phyloP scores from a whole-genome alignment of 352 stramenopile genomes.

The Phytophthora melonis region DNA sequence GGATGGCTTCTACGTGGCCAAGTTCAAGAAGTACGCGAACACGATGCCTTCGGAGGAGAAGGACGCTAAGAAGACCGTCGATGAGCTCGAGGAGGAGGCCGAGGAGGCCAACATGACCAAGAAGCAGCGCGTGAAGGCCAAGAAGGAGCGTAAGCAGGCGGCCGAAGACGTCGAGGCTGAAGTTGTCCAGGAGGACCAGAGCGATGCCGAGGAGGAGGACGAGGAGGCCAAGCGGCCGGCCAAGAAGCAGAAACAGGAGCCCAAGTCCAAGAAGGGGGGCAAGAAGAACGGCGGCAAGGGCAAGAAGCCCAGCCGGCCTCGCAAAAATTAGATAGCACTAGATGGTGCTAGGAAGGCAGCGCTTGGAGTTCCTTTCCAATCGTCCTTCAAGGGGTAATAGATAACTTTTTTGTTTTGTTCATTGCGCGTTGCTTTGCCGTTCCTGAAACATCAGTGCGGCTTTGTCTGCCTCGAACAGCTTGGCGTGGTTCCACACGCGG shows the following conservation, averaged over 20 bases:
- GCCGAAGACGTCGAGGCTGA: conserved; percentile 76
- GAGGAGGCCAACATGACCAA: conserved; percentile 85
- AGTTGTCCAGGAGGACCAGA: conserved; percentile 62
- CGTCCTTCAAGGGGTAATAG: conserved; percentile 36
- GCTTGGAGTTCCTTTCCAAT: conserved; percentile 27
- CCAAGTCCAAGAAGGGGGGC: conserved; percentile 39
- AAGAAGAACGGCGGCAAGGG: conserved; percentile 44
- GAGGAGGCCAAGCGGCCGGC: conserved; percentile 42
- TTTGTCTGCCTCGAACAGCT: conserved; percentile 50
- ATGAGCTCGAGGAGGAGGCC: conserved; percentile 73
- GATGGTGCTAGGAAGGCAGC: conserved; percentile 18
- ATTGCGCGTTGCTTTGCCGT: conserved; percentile 9
- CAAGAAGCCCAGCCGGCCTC: conserved; percentile 49
- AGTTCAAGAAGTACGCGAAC: conserved; percentile 99
- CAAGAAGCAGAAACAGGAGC: conserved; percentile 64
- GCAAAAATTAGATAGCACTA: conserved; percentile 57
- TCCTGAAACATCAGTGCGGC: conserved; percentile 48
- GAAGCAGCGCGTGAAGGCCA: conserved; percentile 80
- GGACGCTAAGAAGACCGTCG: conserved; percentile 78
- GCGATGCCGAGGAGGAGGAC: conserved; percentile 59
- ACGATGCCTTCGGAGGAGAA: conserved; percentile 80
- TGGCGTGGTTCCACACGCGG: conserved; percentile 72
- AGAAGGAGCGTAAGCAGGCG: conserved; percentile 79
- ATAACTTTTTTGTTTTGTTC: conserved; percentile 41
- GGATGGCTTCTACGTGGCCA: conserved; percentile 99